Base-by-base conservation (phyloP, 345 rosid genomes). In the Citrus maxima region DNA sequence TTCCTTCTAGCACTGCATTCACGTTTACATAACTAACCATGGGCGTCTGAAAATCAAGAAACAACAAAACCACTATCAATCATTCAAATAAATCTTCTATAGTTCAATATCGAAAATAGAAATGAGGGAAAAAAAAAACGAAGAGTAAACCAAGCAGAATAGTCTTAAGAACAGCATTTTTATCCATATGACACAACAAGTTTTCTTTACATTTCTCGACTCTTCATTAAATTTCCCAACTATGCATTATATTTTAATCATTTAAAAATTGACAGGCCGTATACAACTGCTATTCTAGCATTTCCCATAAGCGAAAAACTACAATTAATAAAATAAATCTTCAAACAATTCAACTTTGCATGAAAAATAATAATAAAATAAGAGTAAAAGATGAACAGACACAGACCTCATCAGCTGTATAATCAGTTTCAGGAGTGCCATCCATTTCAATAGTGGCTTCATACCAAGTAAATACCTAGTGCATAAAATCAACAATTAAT, bases 401-500 rank as follows among this genome's bases (percentile, higher is more conserved):
- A 80, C 35, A 6, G 19, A 87, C 99, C 98, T 96, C 98, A 75
- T 96, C 97, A 3, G 97, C 97, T 3, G 90, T 90, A 85, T 96
- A 94, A 88, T 94, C 97, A 27, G 99, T 92, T 84, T 96, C 98
- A 4, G 97, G 89, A 28, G 80, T 55, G 63, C 97, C 97, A 75
- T 93, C 97, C 88, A 96, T 85, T 84, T 96, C 99, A 73, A 96
- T 84, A 19, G 95, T 91, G 8, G 99, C 98, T 81, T 98, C 98
- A 77, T 90, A 89, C 98, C 98, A 94, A 22, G 98, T 94, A 77
- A 94, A 96, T 63, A 92, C 98, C 99, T 94, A 71, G 72, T 62
- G 60, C 37, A 66, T 40, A 56, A 22, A 62, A 64, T 34, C 27
- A 66, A 66, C 10, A 8, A 22, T 32, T 35, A 35, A 22, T 27